Base-by-base conservation (phyloP, 106 monocot species). In the Iris macrosiphon region DNA sequence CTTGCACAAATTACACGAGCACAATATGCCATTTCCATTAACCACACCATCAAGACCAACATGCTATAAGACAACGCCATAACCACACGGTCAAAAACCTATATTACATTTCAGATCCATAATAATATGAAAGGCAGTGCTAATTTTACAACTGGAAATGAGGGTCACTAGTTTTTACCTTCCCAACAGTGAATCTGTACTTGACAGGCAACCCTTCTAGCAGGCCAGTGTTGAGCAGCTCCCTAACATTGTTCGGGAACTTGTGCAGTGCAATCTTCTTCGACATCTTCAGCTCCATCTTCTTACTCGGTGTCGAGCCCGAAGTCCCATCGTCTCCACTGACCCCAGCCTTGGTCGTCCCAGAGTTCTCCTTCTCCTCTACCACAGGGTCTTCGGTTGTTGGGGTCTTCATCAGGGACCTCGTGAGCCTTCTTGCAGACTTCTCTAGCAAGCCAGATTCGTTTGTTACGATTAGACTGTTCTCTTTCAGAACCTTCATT, bases 261-360 rank as follows among this genome's bases (percentile, higher is more conserved):
- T 78, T 84, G 18, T 72, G 78, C 15, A 82, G 48, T 8, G 79
- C 43, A 52, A 91, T 81, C 75, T 86, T 88, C 69, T 93, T 90
- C 8, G 90, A 83, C 77, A 85, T 87, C 64, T 87, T 86, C 54
- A 80, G 30, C 57, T 81, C 84, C 85, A 79, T 73, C 76, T 84
- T 89, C 7, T 68, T 67, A n/a, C n/a, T n/a, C 0, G 52, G 52
- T 18, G 48, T 19, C 34, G 24, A 53, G 27, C 19, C 20, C 39
- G 49, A 39, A 23, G 55, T 45, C 39, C 42, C 61, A 43, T 66
- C 57, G 2, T 29, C 42, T 12, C 32, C 30, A 28, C 30, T 45
- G n/a, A 10, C 40, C 61, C 15, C 61, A 30, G 39, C 50, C 49
- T 60, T 60, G 6, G 38, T 24, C 26, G 57, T 79, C 4, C 65